Base-by-base conservation (phyloP, 2,329 filamentous ascomycete genomes). In the Periglandula ipomoeae region DNA sequence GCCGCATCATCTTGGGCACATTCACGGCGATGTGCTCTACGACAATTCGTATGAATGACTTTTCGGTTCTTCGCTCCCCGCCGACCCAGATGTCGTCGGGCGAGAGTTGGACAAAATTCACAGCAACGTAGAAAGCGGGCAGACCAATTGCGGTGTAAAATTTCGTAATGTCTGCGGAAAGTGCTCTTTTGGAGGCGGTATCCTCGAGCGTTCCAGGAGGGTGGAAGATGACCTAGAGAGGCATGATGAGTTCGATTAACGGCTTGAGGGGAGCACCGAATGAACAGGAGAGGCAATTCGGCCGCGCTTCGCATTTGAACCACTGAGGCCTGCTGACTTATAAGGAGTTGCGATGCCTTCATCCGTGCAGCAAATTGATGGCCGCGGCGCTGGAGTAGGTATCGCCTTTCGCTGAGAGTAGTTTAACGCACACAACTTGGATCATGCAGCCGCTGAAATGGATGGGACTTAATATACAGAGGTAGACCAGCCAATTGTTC, bases 141-240 rank as follows among this genome's bases (percentile, higher is more conserved):
- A 53, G 26, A 20, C 49, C 51, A 2, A 51, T 10, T 32, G 3
- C 4, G 17, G 26, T n/a, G 38, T 53, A 53, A 35, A 48, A 20
- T 40, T 19, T 42, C 32, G 42, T 51, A 11, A 47, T 22, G 20
- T 48, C 49, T 30, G 49, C 32, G 24, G 46, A 41, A 8, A 53
- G 40, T 24, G 46, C 44, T 5, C 35, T 46, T 24, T 51, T 53
- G 27, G 49, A 26, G 17, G 20, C 34, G 35, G 38, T 13, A 42
- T 51, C 44, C 27, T 32, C 6, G 23, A 51, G 51, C 39, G 46
- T 41, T 2, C 7, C 35, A 22, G 45, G 41, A 13, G 49, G 37
- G 39, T 53, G 44, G 49, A 44, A 53, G 22, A 53, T 35, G 20
- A 49, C 27, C 51, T 49, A 53, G 30, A 49, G 45, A 19, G 51